Conservation (phyloP, 441 rosid species). For the Populus trichocarpa region DNA sequence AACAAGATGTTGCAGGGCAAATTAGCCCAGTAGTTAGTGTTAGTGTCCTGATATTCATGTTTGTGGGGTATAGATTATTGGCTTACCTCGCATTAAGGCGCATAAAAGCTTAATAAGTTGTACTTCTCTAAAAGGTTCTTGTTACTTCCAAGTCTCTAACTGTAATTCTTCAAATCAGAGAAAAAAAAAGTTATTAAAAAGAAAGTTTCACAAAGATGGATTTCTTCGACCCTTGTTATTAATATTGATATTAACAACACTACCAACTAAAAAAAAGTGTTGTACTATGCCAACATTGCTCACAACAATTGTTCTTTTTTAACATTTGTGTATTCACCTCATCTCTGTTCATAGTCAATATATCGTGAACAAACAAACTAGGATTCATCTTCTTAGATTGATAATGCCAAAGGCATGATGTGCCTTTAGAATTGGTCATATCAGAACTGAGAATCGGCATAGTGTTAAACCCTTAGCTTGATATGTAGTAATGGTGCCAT, state of each 20-base stretch:
- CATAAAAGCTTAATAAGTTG: slow-evolving; percentile 28
- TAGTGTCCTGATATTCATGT: slow-evolving; percentile 53
- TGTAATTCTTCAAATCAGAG: slow-evolving; percentile 17
- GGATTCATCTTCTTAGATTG: not conserved
- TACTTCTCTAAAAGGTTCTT: not conserved
- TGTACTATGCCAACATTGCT: too few species aligned
- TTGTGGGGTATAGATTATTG: slow-evolving; percentile 68
- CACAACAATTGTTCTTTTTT: too few species aligned
- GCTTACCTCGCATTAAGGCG: slow-evolving; percentile 82
- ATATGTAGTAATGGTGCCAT: not conserved
- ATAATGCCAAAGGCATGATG: not conserved
- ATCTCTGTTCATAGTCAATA: too few species aligned
- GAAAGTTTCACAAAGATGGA: not conserved
- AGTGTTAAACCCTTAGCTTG: not conserved
- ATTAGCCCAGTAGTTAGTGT: slow-evolving; percentile 46
- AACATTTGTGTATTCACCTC: too few species aligned
- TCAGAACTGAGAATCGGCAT: not conserved
- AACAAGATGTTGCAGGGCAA: slow-evolving; percentile 63
- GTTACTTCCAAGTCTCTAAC: slow-evolving; percentile 14
- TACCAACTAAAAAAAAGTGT: too few species aligned
- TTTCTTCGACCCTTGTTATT: not conserved
- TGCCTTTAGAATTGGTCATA: not conserved
- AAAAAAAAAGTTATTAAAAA: not conserved
- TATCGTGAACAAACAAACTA: not conserved
- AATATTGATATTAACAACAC: too few species aligned